phyloP scores from a whole-genome alignment of 805 yeast species.

The Saccharomycopsis babjevae region DNA sequence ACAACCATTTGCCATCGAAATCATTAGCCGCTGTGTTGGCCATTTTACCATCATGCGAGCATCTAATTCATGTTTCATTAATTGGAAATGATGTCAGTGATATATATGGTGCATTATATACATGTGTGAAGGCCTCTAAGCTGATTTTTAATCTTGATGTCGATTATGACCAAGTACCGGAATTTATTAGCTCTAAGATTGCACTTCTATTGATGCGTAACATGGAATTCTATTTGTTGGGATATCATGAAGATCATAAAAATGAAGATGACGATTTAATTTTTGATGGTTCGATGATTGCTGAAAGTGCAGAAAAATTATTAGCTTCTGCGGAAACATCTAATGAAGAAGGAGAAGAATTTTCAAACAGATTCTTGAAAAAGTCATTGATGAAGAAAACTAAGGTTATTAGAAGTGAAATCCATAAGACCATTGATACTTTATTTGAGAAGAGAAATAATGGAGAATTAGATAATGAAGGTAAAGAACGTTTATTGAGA shows the following conservation, averaged over 20 bases:
- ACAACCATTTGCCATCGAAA: constrained; percentile 47
- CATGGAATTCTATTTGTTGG: constrained; percentile 52
- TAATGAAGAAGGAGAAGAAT: constrained; percentile 25
- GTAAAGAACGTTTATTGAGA: constrained; percentile 65
- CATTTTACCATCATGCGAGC: constrained; percentile 56
- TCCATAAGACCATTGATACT: constrained; percentile 43
- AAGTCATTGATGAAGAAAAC: constrained; percentile 35
- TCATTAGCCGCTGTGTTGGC: constrained; percentile 54
- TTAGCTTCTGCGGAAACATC: constrained; percentile 29
- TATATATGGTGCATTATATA: constrained; percentile 53
- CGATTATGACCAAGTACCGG: constrained; percentile 52
- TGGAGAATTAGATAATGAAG: constrained; percentile 48
- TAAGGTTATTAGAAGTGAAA: constrained; percentile 27
- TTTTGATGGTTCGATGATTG: constrained; percentile 65
- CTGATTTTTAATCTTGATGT: constrained; percentile 61
- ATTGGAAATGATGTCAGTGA: constrained; percentile 51
- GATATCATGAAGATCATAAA: constrained; percentile 21
- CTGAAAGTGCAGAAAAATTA: constrained; percentile 63
- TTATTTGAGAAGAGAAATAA: constrained; percentile 48
- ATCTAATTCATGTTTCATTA: constrained; percentile 59
- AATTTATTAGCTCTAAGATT: constrained; percentile 54
- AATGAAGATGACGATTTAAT: constrained; percentile 46
- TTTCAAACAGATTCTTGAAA: constrained; percentile 29
- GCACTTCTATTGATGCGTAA: constrained; percentile 77
- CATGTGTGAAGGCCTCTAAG: constrained; percentile 55